A percentile compares a stretch with the other conserved stretches of the same genome.
Evolutionary conservation across 257 asterid species (phyloP).

Genomic region (Plantago elongata): DNA sequence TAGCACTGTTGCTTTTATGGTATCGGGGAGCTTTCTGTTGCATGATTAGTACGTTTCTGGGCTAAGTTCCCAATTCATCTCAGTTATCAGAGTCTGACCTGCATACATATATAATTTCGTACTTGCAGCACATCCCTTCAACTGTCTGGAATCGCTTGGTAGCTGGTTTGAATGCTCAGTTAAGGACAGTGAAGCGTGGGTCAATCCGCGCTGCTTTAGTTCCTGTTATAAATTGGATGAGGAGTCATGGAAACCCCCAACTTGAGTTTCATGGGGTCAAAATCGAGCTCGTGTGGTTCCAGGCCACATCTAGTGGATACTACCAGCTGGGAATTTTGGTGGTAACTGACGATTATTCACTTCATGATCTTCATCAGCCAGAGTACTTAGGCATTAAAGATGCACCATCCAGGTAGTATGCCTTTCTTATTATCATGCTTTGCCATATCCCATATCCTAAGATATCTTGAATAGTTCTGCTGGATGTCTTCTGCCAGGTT

Average conservation of each 20-base stretch:
- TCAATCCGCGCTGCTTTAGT: constrained; percentile 64
- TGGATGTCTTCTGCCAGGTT: not conserved
- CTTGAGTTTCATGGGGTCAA: constrained; percentile 89
- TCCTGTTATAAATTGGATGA: constrained; percentile 71
- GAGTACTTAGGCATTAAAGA: constrained; percentile 49
- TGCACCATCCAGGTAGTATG: constrained; percentile 56
- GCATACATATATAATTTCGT: constrained; percentile 18
- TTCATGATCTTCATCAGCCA: constrained; percentile 55
- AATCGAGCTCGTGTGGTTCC: constrained; percentile 96
- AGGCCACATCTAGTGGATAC: constrained; percentile 86
- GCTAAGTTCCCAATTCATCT: not conserved
- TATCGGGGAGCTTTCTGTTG: not conserved
- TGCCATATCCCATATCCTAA: constrained; percentile 3
- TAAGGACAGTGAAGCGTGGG: constrained; percentile 78
- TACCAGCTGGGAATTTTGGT: constrained; percentile 89
- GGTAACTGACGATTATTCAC: constrained; percentile 61
- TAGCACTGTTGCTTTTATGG: not conserved
- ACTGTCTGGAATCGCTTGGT: constrained; percentile 92
- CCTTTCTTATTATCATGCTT: constrained; percentile 11
- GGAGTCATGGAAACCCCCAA: constrained; percentile 84
- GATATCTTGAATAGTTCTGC: constrained; percentile 11
- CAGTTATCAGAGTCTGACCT: constrained; percentile 23
- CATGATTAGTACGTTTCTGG: not conserved
- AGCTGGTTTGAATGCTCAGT: constrained; percentile 86
- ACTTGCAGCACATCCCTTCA: constrained; percentile 77